A percentile compares a stretch with the other conserved stretches of the same genome.
These are phyloP conservation scores for Sideroxylon spinosum DNA, from an alignment of 179 eudicot species.

Conservation along the genomic window DNA sequence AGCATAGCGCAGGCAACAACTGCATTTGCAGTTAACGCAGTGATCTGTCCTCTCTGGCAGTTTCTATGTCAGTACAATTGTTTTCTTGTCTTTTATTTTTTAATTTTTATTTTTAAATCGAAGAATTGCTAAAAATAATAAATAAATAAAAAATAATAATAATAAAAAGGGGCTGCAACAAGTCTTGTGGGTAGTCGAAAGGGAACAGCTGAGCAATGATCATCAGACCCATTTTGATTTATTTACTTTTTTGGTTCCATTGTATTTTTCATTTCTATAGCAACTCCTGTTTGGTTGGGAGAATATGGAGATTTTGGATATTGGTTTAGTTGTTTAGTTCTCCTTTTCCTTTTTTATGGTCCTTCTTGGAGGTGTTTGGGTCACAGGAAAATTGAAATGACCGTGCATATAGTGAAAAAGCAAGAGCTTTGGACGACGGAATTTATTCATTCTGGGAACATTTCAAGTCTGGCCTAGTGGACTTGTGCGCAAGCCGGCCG, in stretches of 20 bases:
- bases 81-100: slow-evolving; percentile 17
- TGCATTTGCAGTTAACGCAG: slow-evolving; percentile 15
- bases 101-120: no score
- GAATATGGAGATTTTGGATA: slow-evolving; percentile 10
- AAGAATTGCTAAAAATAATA: no score
- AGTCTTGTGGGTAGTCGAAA: background rate
- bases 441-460: background rate
- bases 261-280: background rate
- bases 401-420: background rate
- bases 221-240: background rate
- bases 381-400: background rate
- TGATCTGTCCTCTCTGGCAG: slow-evolving; percentile 20
- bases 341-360: background rate
- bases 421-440: background rate
- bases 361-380: background rate
- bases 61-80: slow-evolving; percentile 28
- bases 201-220: slow-evolving; percentile 7
- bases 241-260: background rate
- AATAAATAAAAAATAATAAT: background rate
- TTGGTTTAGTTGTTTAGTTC: background rate
- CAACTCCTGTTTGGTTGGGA: background rate
- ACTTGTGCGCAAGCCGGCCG: no score
- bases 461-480: background rate
- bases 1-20: background rate
- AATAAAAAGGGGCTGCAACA: slow-evolving; percentile 10